A percentile compares a stretch with the other conserved stretches of the same genome.
These are phyloP conservation scores for Parsonsia alboflavescens DNA, from an alignment of 257 asterid genomes.

Conservation along the genomic window DNA sequence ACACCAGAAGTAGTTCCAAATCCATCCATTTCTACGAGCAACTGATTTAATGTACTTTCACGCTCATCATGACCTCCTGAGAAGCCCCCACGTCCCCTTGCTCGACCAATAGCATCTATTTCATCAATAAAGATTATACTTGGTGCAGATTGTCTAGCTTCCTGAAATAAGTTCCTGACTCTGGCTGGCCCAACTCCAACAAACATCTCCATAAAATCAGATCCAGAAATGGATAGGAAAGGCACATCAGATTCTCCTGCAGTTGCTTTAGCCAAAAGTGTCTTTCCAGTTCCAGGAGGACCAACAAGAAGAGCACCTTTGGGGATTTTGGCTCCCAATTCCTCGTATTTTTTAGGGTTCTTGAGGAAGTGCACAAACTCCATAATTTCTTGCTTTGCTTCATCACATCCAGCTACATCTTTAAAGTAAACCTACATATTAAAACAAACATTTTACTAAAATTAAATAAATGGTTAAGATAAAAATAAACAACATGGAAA, in stretches of 20 bases:
- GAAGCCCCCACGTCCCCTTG: conserved; percentile 68
- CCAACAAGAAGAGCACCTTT: conserved; percentile 91
- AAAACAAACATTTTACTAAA: conserved; percentile 9
- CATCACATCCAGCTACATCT: conserved; percentile 97
- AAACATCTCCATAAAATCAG: conserved; percentile 84
- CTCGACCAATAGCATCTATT: conserved; percentile 86
- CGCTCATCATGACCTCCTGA: conserved; percentile 63
- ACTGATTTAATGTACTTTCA: conserved; percentile 82
- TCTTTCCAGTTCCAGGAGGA: conserved; percentile 96
- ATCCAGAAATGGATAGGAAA: conserved; percentile 78
- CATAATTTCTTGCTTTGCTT: conserved; percentile 95
- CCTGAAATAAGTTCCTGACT: conserved; percentile 78
- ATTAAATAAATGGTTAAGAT: neutral
- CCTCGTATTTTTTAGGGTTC: conserved; percentile 83
- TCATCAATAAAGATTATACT: conserved; percentile 88
- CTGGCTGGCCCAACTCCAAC: conserved; percentile 93
- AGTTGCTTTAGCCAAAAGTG: conserved; percentile 92
- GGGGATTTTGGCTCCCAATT: conserved; percentile 83
- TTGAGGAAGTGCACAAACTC: conserved; percentile 90
- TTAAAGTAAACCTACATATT: conserved; percentile 57
- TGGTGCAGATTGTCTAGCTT: conserved; percentile 87
- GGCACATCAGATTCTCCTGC: conserved; percentile 94
- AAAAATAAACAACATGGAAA: conserved; percentile 6
- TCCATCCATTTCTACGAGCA: conserved; percentile 97
- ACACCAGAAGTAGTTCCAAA: conserved; percentile 84